A percentile compares a stretch with the other conserved stretches of the same genome.
phyloP scores from a whole-genome alignment of 1,284 basidiomycete species.

The Neotropicomus parvogracilis region DNA sequence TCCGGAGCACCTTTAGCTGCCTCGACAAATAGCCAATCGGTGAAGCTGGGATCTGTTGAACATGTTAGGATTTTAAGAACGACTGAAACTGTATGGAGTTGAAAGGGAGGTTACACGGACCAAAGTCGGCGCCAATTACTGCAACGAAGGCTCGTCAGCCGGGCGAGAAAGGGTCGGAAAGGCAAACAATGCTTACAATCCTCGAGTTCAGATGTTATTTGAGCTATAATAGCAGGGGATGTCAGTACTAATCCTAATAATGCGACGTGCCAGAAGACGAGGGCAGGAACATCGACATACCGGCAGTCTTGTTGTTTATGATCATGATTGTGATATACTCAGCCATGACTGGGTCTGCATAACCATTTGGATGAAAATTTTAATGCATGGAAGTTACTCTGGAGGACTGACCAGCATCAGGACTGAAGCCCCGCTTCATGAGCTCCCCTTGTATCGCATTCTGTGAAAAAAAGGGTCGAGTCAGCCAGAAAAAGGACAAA shows the following conservation, averaged over 20 bases:
- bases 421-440: conserved; percentile 68
- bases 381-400: background rate
- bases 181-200: conserved; percentile 57
- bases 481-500: conserved; percentile 9
- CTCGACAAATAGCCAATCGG: conserved; percentile 79
- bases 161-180: conserved; percentile 11
- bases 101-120: conserved; percentile 37
- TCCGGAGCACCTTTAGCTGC: conserved; percentile 65
- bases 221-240: conserved; percentile 45
- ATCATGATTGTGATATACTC: conserved; percentile 92
- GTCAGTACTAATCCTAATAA: conserved; percentile 1
- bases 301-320: conserved; percentile 82
- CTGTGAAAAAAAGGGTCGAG: conserved; percentile 38
- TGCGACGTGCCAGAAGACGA: background rate
- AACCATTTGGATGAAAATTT: conserved; percentile 7
- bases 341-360: conserved; percentile 79
- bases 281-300: conserved; percentile 40
- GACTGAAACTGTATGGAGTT: too few relatives aligned
- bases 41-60: conserved; percentile 65
- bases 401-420: conserved; percentile 63
- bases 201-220: conserved; percentile 78
- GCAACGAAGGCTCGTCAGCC: conserved; percentile 19
- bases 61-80: too few relatives aligned
- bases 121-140: conserved; percentile 81
- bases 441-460: conserved; percentile 81